A percentile compares a stretch with the other conserved stretches of the same genome.
Evolutionary conservation across 164 flowering plant genomes (phyloP).

Genomic region (Platanus orientalis): DNA sequence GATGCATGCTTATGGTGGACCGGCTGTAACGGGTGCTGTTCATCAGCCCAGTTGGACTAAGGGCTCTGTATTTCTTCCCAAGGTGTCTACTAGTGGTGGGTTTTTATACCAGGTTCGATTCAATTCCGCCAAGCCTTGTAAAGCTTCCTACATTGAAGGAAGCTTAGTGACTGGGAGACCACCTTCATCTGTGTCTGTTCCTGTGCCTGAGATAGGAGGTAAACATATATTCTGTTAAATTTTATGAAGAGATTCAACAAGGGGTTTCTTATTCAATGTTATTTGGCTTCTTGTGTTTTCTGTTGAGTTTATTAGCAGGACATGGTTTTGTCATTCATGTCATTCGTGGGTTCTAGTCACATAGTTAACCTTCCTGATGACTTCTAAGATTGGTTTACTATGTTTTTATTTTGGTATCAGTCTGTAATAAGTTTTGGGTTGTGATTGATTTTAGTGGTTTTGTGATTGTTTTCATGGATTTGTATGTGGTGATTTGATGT

Average conservation of each 20-base stretch:
- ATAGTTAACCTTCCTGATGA: not conserved
- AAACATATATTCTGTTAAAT: no score
- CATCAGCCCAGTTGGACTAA: conserved; percentile 43
- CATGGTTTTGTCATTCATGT: not conserved
- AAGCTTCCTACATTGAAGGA: conserved; percentile 30
- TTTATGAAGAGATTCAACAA: no score
- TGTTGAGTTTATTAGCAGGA: not conserved
- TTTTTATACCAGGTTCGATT: conserved; percentile 23
- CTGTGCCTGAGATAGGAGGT: conserved; percentile 46
- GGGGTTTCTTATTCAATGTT: not conserved
- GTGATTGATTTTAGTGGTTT: not conserved
- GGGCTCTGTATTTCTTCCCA: conserved; percentile 18
- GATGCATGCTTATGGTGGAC: conserved; percentile 53
- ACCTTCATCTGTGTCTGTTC: conserved; percentile 44
- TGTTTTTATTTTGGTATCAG: not conserved
- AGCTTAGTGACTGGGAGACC: conserved; percentile 52
- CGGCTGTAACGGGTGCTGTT: conserved; percentile 46
- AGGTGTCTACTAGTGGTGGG: conserved; percentile 22
- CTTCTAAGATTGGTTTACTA: no score
- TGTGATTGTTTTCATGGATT: not conserved
- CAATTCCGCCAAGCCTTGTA: conserved; percentile 27
- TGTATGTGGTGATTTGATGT: not conserved
- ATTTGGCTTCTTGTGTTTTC: not conserved
- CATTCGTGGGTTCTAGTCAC: not conserved
- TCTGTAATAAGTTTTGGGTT: not conserved